Evolutionary conservation across 2,329 filamentous ascomycete species (phyloP), one percentile per base, ranked within the genome.

Genomic region (Alternaria conjuncta): DNA sequence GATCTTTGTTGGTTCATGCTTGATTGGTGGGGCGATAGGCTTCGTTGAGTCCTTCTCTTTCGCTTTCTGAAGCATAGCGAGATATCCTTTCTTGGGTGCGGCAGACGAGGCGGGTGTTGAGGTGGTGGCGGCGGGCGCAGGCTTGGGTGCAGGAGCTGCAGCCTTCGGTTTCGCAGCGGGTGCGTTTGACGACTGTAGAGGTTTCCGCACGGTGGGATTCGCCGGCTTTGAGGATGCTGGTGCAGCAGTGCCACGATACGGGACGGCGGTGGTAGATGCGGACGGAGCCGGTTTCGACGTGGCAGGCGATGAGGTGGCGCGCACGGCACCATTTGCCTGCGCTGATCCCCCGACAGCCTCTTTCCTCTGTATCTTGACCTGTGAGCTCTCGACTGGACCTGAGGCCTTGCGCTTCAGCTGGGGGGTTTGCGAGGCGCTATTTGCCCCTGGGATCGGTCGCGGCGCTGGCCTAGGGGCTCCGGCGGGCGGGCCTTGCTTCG

Each of bases 1-100:
- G 72, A 89, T 90, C 70, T 92, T 90, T 2, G 89, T 86, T 20
- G 89, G 85, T 76, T 93, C 93, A 78, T 93, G 90, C 75, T 92
- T 91, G 69, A 93, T 92, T 70, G 88, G 89, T 59, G 90, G 90
- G 23, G 90, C 84, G 58, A 88, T 61, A 43, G 75, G 72, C 60
- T 79, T 79, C 5, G 74, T 72, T 15, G 79, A 71, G 82, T 82
- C 83, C 60, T 83, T 89, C 64, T 88, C 87, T 73, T 91, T 89
- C 30, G 88, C 92, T 69, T 90, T 86, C 59, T 90, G 90, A 80
- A 94, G 85, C 63, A 93, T 90, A 72, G 93, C 91, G 41, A 89
- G 87, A 76, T 89, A 94, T 0, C 90, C 92, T 2, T 91, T 92
- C 79, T 93, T 93, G 2, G 88, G 89, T 2, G 86, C 80, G 3